phyloP scores from a whole-genome alignment of 306 rosid species.

The Oemleria cerasiformis region DNA sequence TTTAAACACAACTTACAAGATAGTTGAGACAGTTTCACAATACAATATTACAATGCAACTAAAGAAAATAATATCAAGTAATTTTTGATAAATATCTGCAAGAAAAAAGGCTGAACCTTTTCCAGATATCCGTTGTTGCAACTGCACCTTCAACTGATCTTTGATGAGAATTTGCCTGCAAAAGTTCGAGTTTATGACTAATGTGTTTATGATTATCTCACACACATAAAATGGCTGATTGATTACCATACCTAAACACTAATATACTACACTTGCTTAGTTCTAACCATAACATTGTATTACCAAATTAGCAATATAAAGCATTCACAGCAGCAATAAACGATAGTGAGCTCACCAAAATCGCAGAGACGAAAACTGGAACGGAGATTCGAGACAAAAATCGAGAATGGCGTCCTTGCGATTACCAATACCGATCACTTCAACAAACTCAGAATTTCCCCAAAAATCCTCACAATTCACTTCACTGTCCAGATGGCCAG shows the following conservation, averaged over 20 bases:
- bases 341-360: constrained; percentile 44
- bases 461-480: constrained; percentile 33
- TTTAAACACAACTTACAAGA: not conserved
- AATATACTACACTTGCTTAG: not conserved
- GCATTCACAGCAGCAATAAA: not conserved
- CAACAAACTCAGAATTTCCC: constrained; percentile 51
- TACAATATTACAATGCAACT: not conserved
- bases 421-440: constrained; percentile 81
- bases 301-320: not conserved
- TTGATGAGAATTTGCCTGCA: constrained; percentile 65
- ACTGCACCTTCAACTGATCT: constrained; percentile 53
- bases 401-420: constrained; percentile 78
- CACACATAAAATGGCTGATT: not conserved
- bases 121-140: constrained; percentile 49
- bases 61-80: not conserved
- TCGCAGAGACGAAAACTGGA: constrained; percentile 56
- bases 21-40: not conserved
- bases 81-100: not conserved
- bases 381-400: constrained; percentile 67
- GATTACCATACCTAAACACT: not conserved
- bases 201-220: not conserved
- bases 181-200: constrained; percentile 4
- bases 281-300: not conserved
- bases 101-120: constrained; percentile 47
- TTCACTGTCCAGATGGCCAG: constrained; percentile 29